Evolutionary conservation across 23 red algal species (phyloP), one percentile per base, ranked within the genome.

Genomic region (Gracilaria domingensis): DNA sequence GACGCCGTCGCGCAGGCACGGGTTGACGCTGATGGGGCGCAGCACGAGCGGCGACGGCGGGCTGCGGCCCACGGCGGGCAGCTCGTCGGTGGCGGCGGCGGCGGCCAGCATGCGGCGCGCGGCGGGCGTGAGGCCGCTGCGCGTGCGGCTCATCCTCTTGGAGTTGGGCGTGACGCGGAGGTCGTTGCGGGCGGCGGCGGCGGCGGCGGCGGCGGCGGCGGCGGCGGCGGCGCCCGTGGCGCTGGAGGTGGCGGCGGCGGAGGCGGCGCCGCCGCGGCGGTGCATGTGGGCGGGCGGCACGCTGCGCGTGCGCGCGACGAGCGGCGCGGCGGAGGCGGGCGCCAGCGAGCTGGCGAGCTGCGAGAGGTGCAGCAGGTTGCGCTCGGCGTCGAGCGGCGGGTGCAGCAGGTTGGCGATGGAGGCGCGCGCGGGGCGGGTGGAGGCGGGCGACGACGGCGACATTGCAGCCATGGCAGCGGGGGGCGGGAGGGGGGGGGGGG

Each of bases 391-490:
- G 8, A 23, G 30, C 38, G 30, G 42, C 42, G 78, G 80, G 34
- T 65, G 78, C 12, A 92, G 89, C 36, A 92, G 65, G 65, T 92
- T 92, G 29, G 89, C 89, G 42, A 92, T 92, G 39, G 89, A 92
- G 30, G 83, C 39, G 61, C 39, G 38, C 16, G 89, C 75, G 12
- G 89, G 40, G 21, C 75, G 74, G 44, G 71, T 6, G 9, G 62
- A 64, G 57, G 51, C n/a, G 28, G 53, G 51, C 25, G 39, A 65
- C 24, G 62, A 64, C 50, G 75, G 87, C 62, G 87, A 57, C 76
- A 73, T 73, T 38, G 75, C 36, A n/a, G 87, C 73, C 75, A 91
- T 80, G 54, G 55, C 61, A 5, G 72, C 8, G 69, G 14, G 69
- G 16, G 20, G 69, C 12, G 69, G 36, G 21, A 29, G 69, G 37